phyloP scores from a whole-genome alignment of 176 grass and related monocot species.

The Urochloa ruziziensis region DNA sequence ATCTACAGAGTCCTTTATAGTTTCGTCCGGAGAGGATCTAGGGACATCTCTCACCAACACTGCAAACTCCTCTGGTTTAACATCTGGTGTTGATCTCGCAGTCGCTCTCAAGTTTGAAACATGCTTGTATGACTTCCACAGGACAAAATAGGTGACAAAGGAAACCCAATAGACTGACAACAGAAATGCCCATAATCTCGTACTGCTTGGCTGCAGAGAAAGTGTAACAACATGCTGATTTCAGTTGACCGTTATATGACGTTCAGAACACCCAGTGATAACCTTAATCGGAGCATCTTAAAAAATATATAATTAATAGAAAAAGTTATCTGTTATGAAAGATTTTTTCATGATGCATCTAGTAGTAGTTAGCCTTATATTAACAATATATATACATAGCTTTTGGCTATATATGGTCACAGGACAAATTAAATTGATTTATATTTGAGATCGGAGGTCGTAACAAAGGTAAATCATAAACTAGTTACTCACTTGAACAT shows the following conservation, averaged over 20 bases:
- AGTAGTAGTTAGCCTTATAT: too few relatives aligned
- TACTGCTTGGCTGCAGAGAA: constrained; percentile 25
- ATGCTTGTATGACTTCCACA: constrained; percentile 89
- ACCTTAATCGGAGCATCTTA: not conserved
- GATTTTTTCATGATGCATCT: not conserved
- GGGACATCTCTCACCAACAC: constrained; percentile 84
- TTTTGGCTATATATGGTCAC: not conserved
- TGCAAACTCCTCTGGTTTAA: constrained; percentile 78
- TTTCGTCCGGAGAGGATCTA: constrained; percentile 39
- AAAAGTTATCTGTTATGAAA: not conserved
- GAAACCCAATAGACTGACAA: constrained; percentile 79
- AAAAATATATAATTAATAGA: not conserved
- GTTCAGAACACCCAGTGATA: not conserved
- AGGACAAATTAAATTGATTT: not conserved
- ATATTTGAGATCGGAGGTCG: not conserved
- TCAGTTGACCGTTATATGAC: not conserved
- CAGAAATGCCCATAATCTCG: constrained; percentile 84
- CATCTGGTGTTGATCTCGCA: constrained; percentile 53
- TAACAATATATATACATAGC: not conserved
- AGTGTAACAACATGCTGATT: constrained; percentile 1
- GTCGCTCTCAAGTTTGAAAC: constrained; percentile 71
- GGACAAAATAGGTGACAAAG: constrained; percentile 77
- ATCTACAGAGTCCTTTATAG: constrained; percentile 77
- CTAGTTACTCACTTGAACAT: constrained; percentile 55
- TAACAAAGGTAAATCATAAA: not conserved